Evolutionary conservation across 1,284 basidiomycete species (phyloP).

Genomic region (Cutaneotrichosporon cyanovorans): DNA sequence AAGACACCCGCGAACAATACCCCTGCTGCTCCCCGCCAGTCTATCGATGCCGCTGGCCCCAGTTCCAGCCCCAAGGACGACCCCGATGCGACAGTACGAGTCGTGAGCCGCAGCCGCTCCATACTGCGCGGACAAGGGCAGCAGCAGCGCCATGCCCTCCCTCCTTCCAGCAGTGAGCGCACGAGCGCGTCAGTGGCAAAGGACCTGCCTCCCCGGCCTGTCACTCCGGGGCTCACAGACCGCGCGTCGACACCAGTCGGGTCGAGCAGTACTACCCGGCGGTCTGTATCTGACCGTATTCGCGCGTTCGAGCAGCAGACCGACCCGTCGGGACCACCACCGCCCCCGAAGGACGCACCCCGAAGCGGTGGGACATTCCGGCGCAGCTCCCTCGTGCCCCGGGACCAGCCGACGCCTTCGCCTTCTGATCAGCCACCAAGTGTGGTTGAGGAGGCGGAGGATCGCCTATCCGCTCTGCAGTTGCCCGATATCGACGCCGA

Average conservation of each 20-base stretch:
- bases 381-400: no score
- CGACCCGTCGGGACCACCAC: neutral
- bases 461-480: neutral
- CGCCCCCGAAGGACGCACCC: neutral
- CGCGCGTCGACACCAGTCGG: no score
- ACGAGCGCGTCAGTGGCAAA: neutral
- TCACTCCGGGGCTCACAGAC: neutral
- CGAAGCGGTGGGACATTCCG: neutral
- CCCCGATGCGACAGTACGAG: no score
- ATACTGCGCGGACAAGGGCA: neutral
- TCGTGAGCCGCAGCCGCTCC: no score
- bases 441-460: no score
- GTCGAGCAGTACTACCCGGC: no score
- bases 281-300: no score
- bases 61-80: neutral
- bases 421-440: no score
- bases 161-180: no score
- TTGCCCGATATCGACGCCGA: neutral
- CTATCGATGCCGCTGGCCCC: neutral
- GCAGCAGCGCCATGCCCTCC: neutral
- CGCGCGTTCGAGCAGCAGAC: neutral
- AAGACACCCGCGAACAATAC: conserved; percentile 9
- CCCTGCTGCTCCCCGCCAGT: neutral
- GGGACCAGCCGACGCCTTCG: no score
- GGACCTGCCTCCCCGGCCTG: conserved; percentile 2